Percentiles rank a stretch among this genome's conserved stretches.
These are phyloP conservation scores for Sporothrix euskadiensis DNA, from an alignment of 2,329 filamentous ascomycete species.

Conservation along the genomic window DNA sequence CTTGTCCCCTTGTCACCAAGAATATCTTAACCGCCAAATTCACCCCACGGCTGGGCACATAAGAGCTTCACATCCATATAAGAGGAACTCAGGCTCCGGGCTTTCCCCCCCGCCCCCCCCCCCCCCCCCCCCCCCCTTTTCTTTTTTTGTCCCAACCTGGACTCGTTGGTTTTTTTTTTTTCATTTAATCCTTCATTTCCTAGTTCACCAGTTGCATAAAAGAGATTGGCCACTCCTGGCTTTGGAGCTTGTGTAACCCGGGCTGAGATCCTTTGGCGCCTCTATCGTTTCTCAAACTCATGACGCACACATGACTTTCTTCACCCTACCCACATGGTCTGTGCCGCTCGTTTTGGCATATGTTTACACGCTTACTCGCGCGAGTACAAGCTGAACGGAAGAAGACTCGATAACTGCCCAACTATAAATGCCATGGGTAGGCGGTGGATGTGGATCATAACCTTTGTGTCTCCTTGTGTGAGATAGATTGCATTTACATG, in stretches of 20 bases:
- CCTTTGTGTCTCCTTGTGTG: not conserved
- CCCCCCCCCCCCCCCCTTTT: too few species aligned
- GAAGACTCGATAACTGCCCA: not conserved
- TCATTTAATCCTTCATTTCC: not conserved
- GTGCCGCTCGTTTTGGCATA: not conserved
- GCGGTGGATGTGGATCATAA: not conserved
- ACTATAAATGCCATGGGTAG: not conserved
- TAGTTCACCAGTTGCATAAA: not conserved
- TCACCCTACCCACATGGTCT: not conserved
- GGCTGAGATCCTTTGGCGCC: not conserved
- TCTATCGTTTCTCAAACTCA: not conserved
- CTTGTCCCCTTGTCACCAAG: not conserved
- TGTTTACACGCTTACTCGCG: not conserved
- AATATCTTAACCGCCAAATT: not conserved
- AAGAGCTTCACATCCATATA: slow-evolving; percentile 16
- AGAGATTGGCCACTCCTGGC: not conserved
- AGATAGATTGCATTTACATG: not conserved
- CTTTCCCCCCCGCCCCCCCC: not conserved
- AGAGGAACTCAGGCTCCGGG: slow-evolving; percentile 15
- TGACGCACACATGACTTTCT: not conserved
- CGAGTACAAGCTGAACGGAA: not conserved
- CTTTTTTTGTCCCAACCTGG: too few species aligned
- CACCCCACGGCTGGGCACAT: slow-evolving; percentile 13
- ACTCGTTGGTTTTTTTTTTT: not conserved
- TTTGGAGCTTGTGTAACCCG: not conserved